Evolutionary conservation across 345 rosid genomes (phyloP), one percentile per base, ranked within the genome.

Genomic region (Lepidium didymum): DNA sequence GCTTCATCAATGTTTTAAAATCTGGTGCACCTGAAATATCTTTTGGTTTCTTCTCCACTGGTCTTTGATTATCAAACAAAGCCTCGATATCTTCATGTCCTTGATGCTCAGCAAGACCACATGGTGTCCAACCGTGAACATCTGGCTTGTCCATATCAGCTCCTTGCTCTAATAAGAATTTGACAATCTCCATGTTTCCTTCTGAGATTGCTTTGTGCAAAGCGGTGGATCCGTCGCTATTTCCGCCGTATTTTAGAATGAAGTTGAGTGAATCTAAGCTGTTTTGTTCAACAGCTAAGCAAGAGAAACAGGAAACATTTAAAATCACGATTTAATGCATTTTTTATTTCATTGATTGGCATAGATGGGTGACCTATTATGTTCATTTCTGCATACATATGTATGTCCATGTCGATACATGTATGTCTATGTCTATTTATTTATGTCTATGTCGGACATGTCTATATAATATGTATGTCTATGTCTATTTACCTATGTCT

Each of bases 21-120:
- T 16, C 72, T 54, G 38, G 54, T 57, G 7, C 37, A 10, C 56
- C 64, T 8, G 55, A 42, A 66, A 8, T 62, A 23, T 21, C 9
- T 10, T 34, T 60, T 5, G 53, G 55, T 33, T 49, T 67, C 72
- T 31, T 59, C 62, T 73, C 72, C 40, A 49, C 41, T 57, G 77
- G 67, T 66, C 46, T 67, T 21, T 73, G 71, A 40, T 31, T 73
- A 23, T 76, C 73, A 44, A 92, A 74, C 61, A 92, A 36, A 15
- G 37, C 35, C 21, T 77, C 69, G 56, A 90, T 85, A 34, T 88
- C 90, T 66, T 86, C 93, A 25, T 81, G 84, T 60, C 96, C 96
- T 79, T 87, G 96, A 31, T 90, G 92, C 45, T 90, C 88, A 7
- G 90, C 88, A 58, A 92, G 67, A 52, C 64, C 84, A 77, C 82